Evolutionary conservation across 345 rosid species (phyloP), one percentile per base, ranked within the genome.

Genomic region (Melaleuca quinquenervia): DNA sequence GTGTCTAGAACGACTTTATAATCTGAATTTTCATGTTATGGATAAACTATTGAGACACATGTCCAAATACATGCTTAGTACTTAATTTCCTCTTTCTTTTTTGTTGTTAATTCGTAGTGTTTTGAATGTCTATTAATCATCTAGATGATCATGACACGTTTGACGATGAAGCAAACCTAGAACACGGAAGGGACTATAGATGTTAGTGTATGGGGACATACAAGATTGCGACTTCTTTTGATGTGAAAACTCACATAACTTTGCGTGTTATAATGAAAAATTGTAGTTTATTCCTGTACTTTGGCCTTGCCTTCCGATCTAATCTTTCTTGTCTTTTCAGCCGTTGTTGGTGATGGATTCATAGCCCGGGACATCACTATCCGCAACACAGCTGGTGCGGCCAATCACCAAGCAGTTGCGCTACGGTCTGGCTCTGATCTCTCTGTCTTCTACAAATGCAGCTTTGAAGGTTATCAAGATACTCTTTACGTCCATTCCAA

Each of bases 401-500:
- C 84, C 26, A 92, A 93, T 62, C 90, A 91, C 82, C 94, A 94
- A 52, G 95, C 91, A 8, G 92, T 94, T 24, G 94, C 95, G 13
- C 88, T 94, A 50, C 91, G 92, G 9, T 93, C 94, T 6, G 90
- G 91, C 50, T 90, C 90, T 8, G 93, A 94, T 36, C 90, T 90
- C 52, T 93, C 92, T 0, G 88, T 92, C 7, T 94, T 93, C 86
- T 92, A 92, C 86, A 83, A 53, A 18, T 94, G 94, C 84, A 89
- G 93, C 83, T 91, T 94, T 26, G 95, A 92, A 54, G 95, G 94
- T 0, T 92, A 90, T 87, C 95, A 94, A 83, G 95, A 93, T 89
- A 94, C 96, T 6, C 90, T 94, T 26, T 94, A 94, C 70, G 93
- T 88, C 82, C 92, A 92, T 84, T 94, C 95, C 7, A 82, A 91